phyloP scores from a whole-genome alignment of 768 basidiomycete genomes.

The Macrolepiota albuminosa region DNA sequence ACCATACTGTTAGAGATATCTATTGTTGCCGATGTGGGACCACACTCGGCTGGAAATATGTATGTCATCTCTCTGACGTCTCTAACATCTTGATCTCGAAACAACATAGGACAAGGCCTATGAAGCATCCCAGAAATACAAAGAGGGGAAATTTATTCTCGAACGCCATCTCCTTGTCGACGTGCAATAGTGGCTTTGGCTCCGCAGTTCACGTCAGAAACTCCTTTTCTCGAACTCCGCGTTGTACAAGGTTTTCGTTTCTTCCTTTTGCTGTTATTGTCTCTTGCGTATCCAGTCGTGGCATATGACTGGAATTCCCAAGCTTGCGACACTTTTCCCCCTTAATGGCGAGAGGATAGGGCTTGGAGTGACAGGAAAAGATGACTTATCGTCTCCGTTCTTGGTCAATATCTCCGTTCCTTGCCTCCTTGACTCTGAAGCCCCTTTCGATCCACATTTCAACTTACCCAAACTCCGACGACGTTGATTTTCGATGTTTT shows the following conservation, averaged over 20 bases:
- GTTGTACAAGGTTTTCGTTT: not conserved
- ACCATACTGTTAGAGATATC: conserved; percentile 95
- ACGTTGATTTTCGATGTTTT: not conserved
- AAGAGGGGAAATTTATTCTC: conserved; percentile 97
- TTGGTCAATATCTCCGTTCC: conserved; percentile 7
- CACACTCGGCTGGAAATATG: conserved; percentile 98
- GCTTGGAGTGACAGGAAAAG: conserved; percentile 9
- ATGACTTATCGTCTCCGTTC: not conserved
- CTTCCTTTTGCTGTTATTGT: conserved; percentile 13
- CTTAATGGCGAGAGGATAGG: conserved; percentile 1
- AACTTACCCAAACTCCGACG: not conserved
- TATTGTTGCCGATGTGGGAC: conserved; percentile 87
- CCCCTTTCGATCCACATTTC: conserved; percentile 1
- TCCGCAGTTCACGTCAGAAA: not conserved
- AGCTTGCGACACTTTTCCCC: not conserved
- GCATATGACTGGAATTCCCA: conserved; percentile 20
- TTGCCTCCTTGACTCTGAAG: conserved; percentile 3
- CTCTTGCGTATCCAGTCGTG: conserved; percentile 11
- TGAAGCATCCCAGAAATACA: conserved; percentile 90
- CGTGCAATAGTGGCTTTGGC: conserved; percentile 52
- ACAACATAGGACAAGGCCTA: conserved; percentile 81
- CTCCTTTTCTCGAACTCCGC: not conserved
- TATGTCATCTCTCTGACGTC: conserved; percentile 33
- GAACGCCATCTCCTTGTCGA: conserved; percentile 88
- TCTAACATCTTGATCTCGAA: conserved; percentile 9